Evolutionary conservation across 1,284 basidiomycete genomes (phyloP), one percentile per base, ranked within the genome.

Genomic region (Ustilago sp.): DNA sequence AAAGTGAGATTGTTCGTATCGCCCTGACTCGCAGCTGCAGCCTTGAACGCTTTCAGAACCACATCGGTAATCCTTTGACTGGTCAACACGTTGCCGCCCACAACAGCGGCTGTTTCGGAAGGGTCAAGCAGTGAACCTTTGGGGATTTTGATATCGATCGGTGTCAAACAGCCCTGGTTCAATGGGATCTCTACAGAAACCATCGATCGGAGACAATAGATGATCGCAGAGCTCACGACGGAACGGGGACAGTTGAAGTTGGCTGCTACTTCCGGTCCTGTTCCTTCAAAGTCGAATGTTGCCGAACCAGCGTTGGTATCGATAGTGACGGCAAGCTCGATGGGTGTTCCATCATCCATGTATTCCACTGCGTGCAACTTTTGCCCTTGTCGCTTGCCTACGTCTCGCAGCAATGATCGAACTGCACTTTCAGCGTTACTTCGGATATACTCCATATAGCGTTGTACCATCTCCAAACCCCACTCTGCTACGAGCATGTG

Each of bases 1-100:
- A 98, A 98, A 0, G 95, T 98, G 52, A 98, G 87, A 84, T 94
- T 94, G 54, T 93, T 94, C 81, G 88, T 88, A 53, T 93, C 94
- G 6, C 96, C 96, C 86, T 98, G 96, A 81, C 92, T 94, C 0
- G 95, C 96, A 11, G 95, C 94, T 59, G 92, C 93, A 0, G 94
- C 94, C 71, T 93, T 90, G 88, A 99, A 98, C 0, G 96, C 95
- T 83, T 92, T 93, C 62, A 98, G 88, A 12, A 98, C 94, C 1
- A 98, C 94, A 81, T 98, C 96, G 0, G 96, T 95, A 57, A 98
- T 94, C 12, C 96, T 89, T 86, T 98, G 95, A 19, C 92, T 93
- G 2, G 94, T 96, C 66, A 96, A 88, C 15, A 96, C 94, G 82
- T 98, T 98, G 6, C 95, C 95, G 23, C 93, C 94, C 74, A 94